Base-by-base conservation (phyloP, 2,329 filamentous ascomycete genomes). In the Sordariomycetes sp. region DNA sequence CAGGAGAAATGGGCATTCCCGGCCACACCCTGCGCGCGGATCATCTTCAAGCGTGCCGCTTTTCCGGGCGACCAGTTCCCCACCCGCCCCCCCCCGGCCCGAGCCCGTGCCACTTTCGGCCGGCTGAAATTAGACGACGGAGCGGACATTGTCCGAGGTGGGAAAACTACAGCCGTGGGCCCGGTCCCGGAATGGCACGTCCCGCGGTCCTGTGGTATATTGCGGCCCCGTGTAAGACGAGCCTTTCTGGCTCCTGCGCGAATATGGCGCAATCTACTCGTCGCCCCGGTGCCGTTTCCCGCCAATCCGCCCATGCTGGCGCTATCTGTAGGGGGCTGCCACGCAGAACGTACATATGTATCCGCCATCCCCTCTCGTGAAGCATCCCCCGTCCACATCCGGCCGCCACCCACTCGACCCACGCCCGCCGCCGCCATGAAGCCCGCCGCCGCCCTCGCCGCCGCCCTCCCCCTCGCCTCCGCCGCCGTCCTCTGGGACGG, bases 401-500 rank as follows among this genome's bases (percentile, higher is more conserved):
- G 15, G 17, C 15, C 17, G 5, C 15, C 39, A 22, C n/a, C 48
- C 22, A 35, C 10, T 20, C 20, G 22, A 10, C 52, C 52, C 28
- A 34, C 28, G 20, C 3, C 50, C 22, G 3, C 56, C 35, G 15
- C 35, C 51, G 24, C 17, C 10, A 57, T 57, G 56, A 57, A 57
- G 56, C 36, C 54, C 56, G 35, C 51, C 6, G 20, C 56, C 51
- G 35, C 52, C 51, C 56, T 57, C 56, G 34, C 34, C 7, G 39
- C 56, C 45, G 32, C 54, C 8, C 22, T 54, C 17, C 51, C 55
- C 22, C 59, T 59, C 51, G 58, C 57, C 36, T 39, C 57, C 50
- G 60, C 60, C 48, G 57, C 59, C 25, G 56, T 83, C 55, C 67
- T 84, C 28, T 86, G 83, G 83, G 82, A 86, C 66, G 83, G 83